Conservation (phyloP, 1,284 basidiomycete genomes). For the Pascua guehoae region DNA sequence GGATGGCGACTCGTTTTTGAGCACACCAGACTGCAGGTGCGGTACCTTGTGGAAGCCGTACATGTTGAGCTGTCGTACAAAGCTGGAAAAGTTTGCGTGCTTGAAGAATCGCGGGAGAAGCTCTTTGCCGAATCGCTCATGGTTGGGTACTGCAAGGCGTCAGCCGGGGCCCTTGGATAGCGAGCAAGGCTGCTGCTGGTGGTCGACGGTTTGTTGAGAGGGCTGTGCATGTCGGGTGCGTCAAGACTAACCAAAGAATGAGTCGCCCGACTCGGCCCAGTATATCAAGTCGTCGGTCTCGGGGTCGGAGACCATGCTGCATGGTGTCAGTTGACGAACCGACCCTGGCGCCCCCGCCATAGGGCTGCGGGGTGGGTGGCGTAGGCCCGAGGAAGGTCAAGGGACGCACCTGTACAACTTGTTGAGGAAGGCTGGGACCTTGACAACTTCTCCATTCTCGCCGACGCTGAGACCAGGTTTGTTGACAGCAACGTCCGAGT, state of each 20-base stretch:
- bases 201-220: too few relatives aligned
- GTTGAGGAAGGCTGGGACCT: conserved; percentile 80
- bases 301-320: conserved; percentile 85
- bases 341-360: not conserved
- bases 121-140: conserved; percentile 86
- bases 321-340: not conserved
- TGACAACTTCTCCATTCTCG: conserved; percentile 45
- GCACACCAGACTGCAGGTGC: conserved; percentile 89
- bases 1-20: conserved; percentile 71
- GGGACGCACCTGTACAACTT: conserved; percentile 78
- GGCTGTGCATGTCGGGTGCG: not conserved
- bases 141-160: conserved; percentile 73
- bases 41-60: conserved; percentile 95
- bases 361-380: not conserved
- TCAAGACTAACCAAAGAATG: conserved; percentile 70
- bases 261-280: conserved; percentile 84
- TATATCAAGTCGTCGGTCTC: conserved; percentile 77
- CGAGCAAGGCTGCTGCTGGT: not conserved
- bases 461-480: conserved; percentile 42
- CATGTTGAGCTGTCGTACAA: conserved; percentile 96
- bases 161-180: not conserved
- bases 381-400: not conserved
- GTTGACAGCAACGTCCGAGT: conserved; percentile 17
- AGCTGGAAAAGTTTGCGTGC: conserved; percentile 89
- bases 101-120: conserved; percentile 93